phyloP scores from a whole-genome alignment of 2,329 filamentous ascomycete species.

The Thielaviopsis euricoi region DNA sequence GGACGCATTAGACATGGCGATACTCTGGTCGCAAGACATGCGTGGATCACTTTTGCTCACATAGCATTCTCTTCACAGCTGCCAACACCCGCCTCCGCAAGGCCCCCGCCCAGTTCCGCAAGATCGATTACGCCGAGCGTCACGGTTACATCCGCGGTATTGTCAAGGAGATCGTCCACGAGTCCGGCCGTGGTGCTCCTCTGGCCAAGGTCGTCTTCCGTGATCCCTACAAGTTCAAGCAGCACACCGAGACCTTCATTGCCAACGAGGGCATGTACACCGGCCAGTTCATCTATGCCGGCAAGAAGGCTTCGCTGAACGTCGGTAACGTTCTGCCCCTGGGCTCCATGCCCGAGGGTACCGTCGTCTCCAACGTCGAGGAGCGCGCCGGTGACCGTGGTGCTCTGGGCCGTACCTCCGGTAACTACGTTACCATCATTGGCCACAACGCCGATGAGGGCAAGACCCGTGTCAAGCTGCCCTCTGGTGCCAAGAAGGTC shows the following conservation, averaged over 20 bases:
- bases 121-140: constrained; percentile 88
- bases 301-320: constrained; percentile 94
- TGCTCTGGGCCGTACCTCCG: constrained; percentile 87
- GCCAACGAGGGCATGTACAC: constrained; percentile 99
- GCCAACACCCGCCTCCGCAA: constrained; percentile 87
- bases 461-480: constrained; percentile 99
- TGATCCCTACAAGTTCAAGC: constrained; percentile 96
- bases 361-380: constrained; percentile 97
- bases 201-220: constrained; percentile 95
- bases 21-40: background rate
- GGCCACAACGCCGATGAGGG: constrained; percentile 97
- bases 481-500: constrained; percentile 97
- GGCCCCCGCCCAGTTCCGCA: constrained; percentile 71
- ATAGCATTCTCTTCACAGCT: constrained; percentile 27
- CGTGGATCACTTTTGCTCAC: constrained; percentile 13
- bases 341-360: constrained; percentile 92
- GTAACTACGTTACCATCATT: constrained; percentile 97
- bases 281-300: constrained; percentile 99
- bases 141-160: constrained; percentile 97
- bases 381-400: constrained; percentile 97
- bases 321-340: constrained; percentile 96
- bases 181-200: constrained; percentile 93
- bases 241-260: constrained; percentile 97
- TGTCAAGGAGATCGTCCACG: constrained; percentile 98
- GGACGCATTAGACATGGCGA: background rate